Evolutionary conservation across 1,284 basidiomycete species (phyloP).

Genomic region (Sporisorium graminicola): DNA sequence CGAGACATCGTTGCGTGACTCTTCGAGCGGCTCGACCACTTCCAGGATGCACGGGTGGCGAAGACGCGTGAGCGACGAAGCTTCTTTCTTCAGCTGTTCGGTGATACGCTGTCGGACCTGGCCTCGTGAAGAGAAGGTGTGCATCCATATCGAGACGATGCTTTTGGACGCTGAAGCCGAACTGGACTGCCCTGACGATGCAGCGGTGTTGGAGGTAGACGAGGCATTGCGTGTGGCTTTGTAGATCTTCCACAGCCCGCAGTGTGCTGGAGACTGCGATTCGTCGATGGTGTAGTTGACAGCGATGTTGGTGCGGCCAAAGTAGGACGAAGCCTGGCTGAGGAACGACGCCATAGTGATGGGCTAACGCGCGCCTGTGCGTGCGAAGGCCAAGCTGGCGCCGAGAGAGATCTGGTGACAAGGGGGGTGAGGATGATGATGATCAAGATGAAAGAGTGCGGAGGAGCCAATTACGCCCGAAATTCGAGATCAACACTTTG

Average conservation of each 20-base stretch:
- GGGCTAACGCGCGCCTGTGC: background rate
- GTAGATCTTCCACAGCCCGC: conserved; percentile 67
- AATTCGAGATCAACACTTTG: conserved; percentile 24
- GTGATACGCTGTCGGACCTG: conserved; percentile 42
- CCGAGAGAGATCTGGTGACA: background rate
- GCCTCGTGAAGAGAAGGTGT: conserved; percentile 49
- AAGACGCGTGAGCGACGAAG: conserved; percentile 83
- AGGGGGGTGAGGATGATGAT: background rate
- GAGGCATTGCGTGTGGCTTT: conserved; percentile 56
- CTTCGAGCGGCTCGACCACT: conserved; percentile 98
- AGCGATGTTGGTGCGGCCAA: conserved; percentile 65
- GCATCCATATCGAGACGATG: conserved; percentile 61
- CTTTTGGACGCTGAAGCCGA: conserved; percentile 17
- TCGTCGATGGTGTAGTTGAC: conserved; percentile 66
- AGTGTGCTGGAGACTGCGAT: conserved; percentile 46
- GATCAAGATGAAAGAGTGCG: background rate
- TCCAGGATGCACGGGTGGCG: conserved; percentile 96
- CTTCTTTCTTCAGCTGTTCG: conserved; percentile 71
- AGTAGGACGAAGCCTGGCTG: conserved; percentile 60
- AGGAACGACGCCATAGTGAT: conserved; percentile 56
- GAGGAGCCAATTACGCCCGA: background rate
- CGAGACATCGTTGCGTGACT: conserved; percentile 83
- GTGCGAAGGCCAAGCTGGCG: background rate
- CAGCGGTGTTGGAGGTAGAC: conserved; percentile 8
- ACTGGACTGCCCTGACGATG: conserved; percentile 5